Evolutionary conservation across 148 eudicot species (phyloP).

Genomic region (Rhododendron ferrugineum): DNA sequence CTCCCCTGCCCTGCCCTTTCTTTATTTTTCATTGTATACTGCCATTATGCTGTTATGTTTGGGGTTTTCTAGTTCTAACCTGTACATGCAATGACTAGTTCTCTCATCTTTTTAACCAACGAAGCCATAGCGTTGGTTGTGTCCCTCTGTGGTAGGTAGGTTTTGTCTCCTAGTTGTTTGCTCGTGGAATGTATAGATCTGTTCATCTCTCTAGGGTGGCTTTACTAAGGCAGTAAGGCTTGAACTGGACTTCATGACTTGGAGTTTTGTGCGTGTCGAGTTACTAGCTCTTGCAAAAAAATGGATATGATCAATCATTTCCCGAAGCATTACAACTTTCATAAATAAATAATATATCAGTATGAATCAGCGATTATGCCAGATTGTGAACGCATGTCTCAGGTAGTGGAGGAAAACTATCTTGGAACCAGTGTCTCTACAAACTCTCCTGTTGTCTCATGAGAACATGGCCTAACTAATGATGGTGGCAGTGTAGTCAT

Average conservation of each 20-base stretch:
- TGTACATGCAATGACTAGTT: background rate
- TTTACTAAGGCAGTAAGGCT: background rate
- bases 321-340: background rate
- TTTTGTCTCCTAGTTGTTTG: background rate
- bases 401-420: background rate
- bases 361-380: background rate
- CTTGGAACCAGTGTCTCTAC: background rate
- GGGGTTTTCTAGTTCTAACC: background rate
- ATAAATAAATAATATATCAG: background rate
- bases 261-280: background rate
- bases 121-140: background rate
- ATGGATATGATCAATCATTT: background rate
- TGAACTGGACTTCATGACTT: background rate
- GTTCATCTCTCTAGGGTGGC: background rate
- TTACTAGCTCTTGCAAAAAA: background rate
- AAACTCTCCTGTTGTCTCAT: background rate
- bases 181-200: background rate
- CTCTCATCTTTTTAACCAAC: background rate
- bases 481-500: too few relatives aligned
- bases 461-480: background rate
- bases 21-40: background rate
- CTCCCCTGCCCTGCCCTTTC: background rate
- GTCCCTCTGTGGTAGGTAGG: background rate
- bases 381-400: background rate
- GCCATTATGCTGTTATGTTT: background rate